Conservation (phyloP, 495 filamentous ascomycete genomes). For the Oidiodendron maius region DNA sequence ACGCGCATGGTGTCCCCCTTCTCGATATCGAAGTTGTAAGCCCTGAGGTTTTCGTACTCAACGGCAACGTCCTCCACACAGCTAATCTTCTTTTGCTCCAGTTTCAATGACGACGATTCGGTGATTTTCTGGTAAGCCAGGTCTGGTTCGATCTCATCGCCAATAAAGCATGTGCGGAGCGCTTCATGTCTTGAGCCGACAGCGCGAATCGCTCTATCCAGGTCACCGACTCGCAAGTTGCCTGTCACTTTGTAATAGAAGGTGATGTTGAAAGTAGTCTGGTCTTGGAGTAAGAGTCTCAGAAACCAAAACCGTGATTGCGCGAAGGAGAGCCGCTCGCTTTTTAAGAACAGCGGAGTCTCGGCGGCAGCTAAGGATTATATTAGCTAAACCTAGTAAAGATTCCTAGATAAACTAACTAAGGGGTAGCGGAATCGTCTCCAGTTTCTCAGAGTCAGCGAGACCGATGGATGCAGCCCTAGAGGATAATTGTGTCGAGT, state of each 20-base stretch:
- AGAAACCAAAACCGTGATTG: conserved; percentile 47
- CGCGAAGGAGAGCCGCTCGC: conserved; percentile 28
- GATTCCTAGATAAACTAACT: too few species aligned
- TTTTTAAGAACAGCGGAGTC: too few species aligned
- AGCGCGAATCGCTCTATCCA: conserved; percentile 7
- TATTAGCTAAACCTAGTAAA: too few species aligned
- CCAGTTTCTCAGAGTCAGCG: too few species aligned
- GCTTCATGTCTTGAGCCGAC: conserved; percentile 9
- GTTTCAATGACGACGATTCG: conserved; percentile 9
- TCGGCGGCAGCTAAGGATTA: too few species aligned
- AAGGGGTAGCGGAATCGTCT: too few species aligned
- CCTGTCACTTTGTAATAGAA: not conserved
- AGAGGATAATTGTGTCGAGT: too few species aligned
- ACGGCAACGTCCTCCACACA: conserved; percentile 8
- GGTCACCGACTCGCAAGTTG: not conserved
- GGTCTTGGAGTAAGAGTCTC: conserved; percentile 26
- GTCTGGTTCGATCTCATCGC: conserved; percentile 2
- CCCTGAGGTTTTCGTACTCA: conserved; percentile 15
- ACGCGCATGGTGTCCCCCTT: conserved; percentile 17
- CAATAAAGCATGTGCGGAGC: conserved; percentile 21
- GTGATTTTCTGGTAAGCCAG: not conserved
- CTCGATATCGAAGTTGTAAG: conserved; percentile 18
- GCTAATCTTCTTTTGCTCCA: conserved; percentile 11
- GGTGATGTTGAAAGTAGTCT: conserved; percentile 30
- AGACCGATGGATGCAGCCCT: too few species aligned